Evolutionary conservation across 2,329 filamentous ascomycete genomes (phyloP).

Genomic region (Botryotinia convoluta): DNA sequence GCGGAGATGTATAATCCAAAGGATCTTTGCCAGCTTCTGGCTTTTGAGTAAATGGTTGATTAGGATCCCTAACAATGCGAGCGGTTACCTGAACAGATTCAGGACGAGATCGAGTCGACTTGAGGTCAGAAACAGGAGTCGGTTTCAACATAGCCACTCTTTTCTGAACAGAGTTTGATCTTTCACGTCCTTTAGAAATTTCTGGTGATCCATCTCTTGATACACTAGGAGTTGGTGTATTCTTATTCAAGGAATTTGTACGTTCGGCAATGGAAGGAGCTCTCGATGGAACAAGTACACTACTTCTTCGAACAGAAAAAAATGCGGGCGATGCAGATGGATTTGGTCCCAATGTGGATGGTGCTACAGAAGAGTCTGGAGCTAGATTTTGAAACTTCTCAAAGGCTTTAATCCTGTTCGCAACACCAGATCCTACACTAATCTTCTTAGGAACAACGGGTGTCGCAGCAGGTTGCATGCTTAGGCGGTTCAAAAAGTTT

Average conservation of each 20-base stretch:
- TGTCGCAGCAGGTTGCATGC: constrained; percentile 46
- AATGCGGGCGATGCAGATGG: constrained; percentile 53
- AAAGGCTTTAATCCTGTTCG: constrained; percentile 88
- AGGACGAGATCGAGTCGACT: constrained; percentile 48
- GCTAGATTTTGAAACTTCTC: constrained; percentile 65
- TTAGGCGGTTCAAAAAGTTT: constrained; percentile 54
- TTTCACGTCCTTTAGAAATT: constrained; percentile 33
- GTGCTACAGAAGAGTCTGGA: constrained; percentile 39
- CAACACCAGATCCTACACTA: constrained; percentile 86
- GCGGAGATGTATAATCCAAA: constrained; percentile 48
- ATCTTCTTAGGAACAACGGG: constrained; percentile 64
- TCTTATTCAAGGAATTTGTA: constrained; percentile 39
- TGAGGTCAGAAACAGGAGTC: constrained; percentile 24
- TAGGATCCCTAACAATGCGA: constrained; percentile 70
- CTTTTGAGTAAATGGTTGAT: constrained; percentile 43
- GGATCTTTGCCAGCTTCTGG: constrained; percentile 42
- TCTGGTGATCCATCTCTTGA: constrained; percentile 51
- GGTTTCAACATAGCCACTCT: constrained; percentile 32
- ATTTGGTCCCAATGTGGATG: constrained; percentile 21
- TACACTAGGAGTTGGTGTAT: constrained; percentile 39
- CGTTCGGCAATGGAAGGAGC: constrained; percentile 41
- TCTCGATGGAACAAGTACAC: constrained; percentile 36
- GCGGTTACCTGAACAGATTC: constrained; percentile 89
- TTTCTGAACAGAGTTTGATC: constrained; percentile 36
- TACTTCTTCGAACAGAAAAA: constrained; percentile 55